Base-by-base conservation (phyloP, 176 grass and related monocot genomes). In the Musa itinerans region DNA sequence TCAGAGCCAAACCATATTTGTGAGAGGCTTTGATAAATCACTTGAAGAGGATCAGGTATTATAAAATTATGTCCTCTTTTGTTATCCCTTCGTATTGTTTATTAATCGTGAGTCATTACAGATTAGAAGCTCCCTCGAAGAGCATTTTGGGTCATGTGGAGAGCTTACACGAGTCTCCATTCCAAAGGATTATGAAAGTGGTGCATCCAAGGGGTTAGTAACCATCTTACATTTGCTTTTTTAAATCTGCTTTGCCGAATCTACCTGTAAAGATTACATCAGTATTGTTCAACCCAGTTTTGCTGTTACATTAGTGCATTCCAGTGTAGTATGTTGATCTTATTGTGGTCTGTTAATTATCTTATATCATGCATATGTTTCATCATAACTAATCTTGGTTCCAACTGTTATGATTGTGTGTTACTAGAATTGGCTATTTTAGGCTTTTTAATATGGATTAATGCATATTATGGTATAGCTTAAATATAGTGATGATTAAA, bases 81-180 rank as follows among this genome's bases (percentile, higher is more conserved):
- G 49, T 56, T 72, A 43, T 43, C 34, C 3, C 0, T 52, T 25
- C 22, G 56, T 74, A 8, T 83, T 68, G 10, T 68, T 29, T 14
- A 68, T 11, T 2, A 9, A 43, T 48, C 0, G 12, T 9, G 12
- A 1, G 9, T 48, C 34, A 85, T 52, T 85, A n/a, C 78, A 98
- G 94, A 85, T 98, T 52, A 74, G 84, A 52, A 80, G 82, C 80
- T 81, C 86, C 8, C 86, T 98, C 0, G 43, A 89, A 81, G 80
- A 87, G 69, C 78, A 93, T 74, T 93, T 98, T 83, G 71, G 80
- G 50, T 76, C 76, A 1, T 98, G 90, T 56, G 90, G 94, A 65
- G 90, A 84, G 2, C 84, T 98, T 1, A 81, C 86, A 22, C 84
- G 90, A 52, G 54, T 91, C 21, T 89, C 88, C 6, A 27, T 93